These are phyloP conservation scores for Fomitopsis pulvina DNA, from an alignment of 768 basidiomycete species.

Conservation along the genomic window DNA sequence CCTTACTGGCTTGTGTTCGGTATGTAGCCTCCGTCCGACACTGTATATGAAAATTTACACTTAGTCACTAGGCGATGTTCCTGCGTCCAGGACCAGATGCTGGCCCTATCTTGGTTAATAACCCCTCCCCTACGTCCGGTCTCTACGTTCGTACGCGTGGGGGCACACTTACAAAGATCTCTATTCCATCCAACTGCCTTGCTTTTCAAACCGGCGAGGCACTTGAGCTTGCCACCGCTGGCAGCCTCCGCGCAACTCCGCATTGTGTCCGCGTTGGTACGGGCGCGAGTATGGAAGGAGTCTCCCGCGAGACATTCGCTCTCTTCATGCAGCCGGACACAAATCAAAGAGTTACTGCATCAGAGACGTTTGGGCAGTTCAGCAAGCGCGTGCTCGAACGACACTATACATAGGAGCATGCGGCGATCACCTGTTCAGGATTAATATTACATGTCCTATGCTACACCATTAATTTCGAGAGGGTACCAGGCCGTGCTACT, in stretches of 20 bases:
- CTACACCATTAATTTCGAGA: neutral
- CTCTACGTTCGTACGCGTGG: conserved; percentile 88
- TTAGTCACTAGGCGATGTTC: conserved; percentile 65
- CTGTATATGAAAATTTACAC: neutral
- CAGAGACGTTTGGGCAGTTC: conserved; percentile 85
- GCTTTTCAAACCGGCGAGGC: conserved; percentile 99
- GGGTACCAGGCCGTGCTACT: neutral
- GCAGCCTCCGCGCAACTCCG: conserved; percentile 82
- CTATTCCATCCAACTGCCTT: conserved; percentile 77
- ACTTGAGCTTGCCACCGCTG: conserved; percentile 80
- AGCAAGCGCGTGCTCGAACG: conserved; percentile 71
- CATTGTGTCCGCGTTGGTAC: conserved; percentile 84
- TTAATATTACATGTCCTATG: neutral
- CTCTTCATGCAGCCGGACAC: conserved; percentile 88
- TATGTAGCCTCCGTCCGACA: conserved; percentile 26
- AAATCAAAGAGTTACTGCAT: conserved; percentile 59
- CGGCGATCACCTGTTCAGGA: conserved; percentile 11
- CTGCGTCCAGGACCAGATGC: conserved; percentile 40
- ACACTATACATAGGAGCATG: conserved; percentile 46
- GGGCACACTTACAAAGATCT: conserved; percentile 71
- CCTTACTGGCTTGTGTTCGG: conserved; percentile 89
- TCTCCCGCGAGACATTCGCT: conserved; percentile 85
- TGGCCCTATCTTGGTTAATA: conserved; percentile 43
- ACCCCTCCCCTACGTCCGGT: conserved; percentile 75
- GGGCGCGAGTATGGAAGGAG: conserved; percentile 34